A percentile compares a stretch with the other conserved stretches of the same genome.
These are phyloP conservation scores for Primulina huaijiensis DNA, from an alignment of 257 asterid genomes.

Conservation along the genomic window DNA sequence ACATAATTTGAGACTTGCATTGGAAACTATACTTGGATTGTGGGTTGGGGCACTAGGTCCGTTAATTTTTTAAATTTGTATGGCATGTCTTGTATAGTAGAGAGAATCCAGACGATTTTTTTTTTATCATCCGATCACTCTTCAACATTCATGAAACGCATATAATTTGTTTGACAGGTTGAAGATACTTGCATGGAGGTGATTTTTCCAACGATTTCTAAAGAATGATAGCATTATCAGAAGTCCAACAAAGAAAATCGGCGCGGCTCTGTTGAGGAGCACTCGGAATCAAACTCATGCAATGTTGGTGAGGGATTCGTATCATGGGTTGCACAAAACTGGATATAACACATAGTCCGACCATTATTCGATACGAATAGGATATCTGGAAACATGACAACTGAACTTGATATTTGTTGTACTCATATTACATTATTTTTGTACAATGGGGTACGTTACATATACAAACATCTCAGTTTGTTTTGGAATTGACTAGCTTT, in stretches of 20 bases:
- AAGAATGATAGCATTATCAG: background rate
- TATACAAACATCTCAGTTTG: background rate
- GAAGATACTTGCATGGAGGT: constrained; percentile 11
- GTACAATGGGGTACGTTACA: background rate
- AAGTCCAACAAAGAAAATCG: constrained; percentile 5
- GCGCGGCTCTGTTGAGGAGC: constrained; percentile 7
- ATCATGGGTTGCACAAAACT: background rate
- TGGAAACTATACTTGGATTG: too few relatives aligned
- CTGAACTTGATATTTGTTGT: background rate
- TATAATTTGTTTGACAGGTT: constrained; percentile 20
- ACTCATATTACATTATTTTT: constrained; percentile 7
- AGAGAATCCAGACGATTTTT: too few relatives aligned
- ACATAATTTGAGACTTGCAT: too few relatives aligned
- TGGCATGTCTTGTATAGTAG: background rate
- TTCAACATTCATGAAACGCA: constrained; percentile 4
- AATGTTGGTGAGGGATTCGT: background rate
- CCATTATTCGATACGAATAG: constrained; percentile 16
- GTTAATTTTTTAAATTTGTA: background rate
- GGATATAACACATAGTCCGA: background rate
- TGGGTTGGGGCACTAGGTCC: background rate
- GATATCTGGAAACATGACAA: background rate
- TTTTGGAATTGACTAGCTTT: background rate
- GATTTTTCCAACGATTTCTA: constrained; percentile 19
- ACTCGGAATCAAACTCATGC: background rate
- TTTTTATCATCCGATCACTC: background rate